These are phyloP conservation scores for Teunomyces funiuensis DNA, from an alignment of 805 yeast genomes.

Conservation along the genomic window DNA sequence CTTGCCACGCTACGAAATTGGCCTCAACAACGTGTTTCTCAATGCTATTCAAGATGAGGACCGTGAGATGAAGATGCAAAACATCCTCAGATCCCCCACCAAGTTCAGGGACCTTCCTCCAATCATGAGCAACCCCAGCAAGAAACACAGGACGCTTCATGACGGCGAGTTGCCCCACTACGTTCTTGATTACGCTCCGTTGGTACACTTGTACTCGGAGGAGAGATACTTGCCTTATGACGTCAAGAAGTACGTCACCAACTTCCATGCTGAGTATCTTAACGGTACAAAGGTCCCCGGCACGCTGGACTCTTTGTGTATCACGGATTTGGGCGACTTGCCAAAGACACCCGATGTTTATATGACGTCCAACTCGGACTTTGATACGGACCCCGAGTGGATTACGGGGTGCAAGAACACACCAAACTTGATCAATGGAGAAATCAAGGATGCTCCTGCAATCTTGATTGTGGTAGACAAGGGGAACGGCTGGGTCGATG, in stretches of 20 bases:
- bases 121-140: conserved; percentile 30
- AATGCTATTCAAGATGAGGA: conserved; percentile 17
- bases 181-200: conserved; percentile 67
- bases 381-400: conserved; percentile 75
- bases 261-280: conserved; percentile 57
- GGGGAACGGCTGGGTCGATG: conserved; percentile 93
- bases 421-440: conserved; percentile 73
- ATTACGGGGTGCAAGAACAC: conserved; percentile 67
- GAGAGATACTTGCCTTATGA: conserved; percentile 86
- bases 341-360: conserved; percentile 43
- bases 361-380: conserved; percentile 69
- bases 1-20: background rate
- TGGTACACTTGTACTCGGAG: conserved; percentile 84
- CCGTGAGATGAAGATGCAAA: conserved; percentile 21
- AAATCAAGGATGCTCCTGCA: conserved; percentile 75
- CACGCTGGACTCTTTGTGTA: conserved; percentile 32
- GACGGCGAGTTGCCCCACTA: conserved; percentile 64
- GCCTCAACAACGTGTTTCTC: background rate
- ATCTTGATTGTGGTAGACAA: conserved; percentile 82
- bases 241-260: conserved; percentile 61
- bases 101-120: conserved; percentile 34
- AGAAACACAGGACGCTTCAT: conserved; percentile 36
- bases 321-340: conserved; percentile 31
- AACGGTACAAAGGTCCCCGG: conserved; percentile 45
- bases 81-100: conserved; percentile 26